phyloP scores from a whole-genome alignment of 2,329 filamentous ascomycete species.

The Epichloe sylvatica region DNA sequence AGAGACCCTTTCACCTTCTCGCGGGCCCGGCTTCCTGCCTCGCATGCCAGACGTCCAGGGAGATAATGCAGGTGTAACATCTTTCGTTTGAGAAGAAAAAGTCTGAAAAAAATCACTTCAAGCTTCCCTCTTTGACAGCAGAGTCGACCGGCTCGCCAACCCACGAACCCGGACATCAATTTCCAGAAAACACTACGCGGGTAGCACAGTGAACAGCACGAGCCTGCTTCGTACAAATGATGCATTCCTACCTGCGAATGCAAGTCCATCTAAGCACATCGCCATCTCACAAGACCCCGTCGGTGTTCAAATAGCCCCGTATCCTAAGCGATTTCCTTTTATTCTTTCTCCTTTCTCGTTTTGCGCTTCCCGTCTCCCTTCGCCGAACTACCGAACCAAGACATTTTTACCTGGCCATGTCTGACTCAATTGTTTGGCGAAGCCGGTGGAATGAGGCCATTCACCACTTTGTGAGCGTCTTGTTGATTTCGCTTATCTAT shows the following conservation, averaged over 20 bases:
- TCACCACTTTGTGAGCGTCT: conserved; percentile 11
- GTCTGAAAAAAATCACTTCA: no score
- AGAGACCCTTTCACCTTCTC: not conserved
- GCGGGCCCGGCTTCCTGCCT: not conserved
- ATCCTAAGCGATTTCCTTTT: conserved; percentile 1
- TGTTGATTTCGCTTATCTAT: conserved; percentile 24
- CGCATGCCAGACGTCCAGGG: not conserved
- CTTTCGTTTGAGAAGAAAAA: not conserved
- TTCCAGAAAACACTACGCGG: not conserved
- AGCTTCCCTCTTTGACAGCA: no score
- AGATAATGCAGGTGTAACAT: not conserved
- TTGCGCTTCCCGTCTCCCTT: not conserved
- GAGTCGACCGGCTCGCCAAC: no score
- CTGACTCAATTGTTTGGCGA: conserved; percentile 6
- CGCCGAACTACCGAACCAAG: not conserved
- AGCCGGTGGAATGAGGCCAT: conserved; percentile 5
- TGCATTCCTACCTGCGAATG: not conserved
- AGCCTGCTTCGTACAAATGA: not conserved
- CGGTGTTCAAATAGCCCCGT: conserved; percentile 3
- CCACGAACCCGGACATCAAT: not conserved
- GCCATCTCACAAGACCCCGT: not conserved
- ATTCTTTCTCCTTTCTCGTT: not conserved
- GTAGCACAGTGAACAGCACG: conserved; percentile 4
- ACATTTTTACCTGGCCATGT: conserved; percentile 1
- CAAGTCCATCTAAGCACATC: not conserved